Percentiles rank a stretch among this genome's conserved stretches.
These are phyloP conservation scores for Podaxis sp. DNA, from an alignment of 768 basidiomycete genomes.

Conservation along the genomic window DNA sequence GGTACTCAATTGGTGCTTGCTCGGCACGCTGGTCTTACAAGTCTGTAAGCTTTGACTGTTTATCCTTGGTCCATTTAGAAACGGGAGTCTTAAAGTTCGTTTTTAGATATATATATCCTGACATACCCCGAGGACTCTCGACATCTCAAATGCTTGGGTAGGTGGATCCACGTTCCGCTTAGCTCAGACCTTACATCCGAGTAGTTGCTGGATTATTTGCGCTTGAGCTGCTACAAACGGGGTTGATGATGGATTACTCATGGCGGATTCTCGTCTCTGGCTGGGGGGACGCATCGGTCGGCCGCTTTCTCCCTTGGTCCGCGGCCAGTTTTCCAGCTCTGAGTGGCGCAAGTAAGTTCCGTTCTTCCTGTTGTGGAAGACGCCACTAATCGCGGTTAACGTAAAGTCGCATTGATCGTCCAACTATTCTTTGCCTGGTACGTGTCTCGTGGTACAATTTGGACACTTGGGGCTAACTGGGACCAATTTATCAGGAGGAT, in stretches of 20 bases:
- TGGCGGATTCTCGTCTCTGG: constrained; percentile 13
- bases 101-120: constrained; percentile 4
- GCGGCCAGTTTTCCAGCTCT: constrained; percentile 10
- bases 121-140: constrained; percentile 12
- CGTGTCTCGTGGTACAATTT: not conserved
- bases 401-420: constrained; percentile 7
- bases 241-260: constrained; percentile 12
- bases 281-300: constrained; percentile 8
- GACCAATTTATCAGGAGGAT: constrained; percentile 11
- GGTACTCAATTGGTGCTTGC: constrained; percentile 10
- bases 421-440: constrained; percentile 17
- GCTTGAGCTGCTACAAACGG: constrained; percentile 11
- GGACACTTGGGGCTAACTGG: not conserved
- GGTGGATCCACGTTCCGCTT: not conserved
- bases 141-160: constrained; percentile 7
- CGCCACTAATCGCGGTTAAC: not conserved
- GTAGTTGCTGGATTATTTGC: constrained; percentile 9
- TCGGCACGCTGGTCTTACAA: constrained; percentile 9
- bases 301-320: constrained; percentile 2
- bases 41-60: not conserved
- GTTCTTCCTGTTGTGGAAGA: not conserved
- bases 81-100: not conserved
- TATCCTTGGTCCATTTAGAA: not conserved
- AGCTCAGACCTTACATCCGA: too few relatives aligned
- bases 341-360: constrained; percentile 8